Conservation (phyloP, 2,329 filamentous ascomycete species). For the Fusarium liriodendri region DNA sequence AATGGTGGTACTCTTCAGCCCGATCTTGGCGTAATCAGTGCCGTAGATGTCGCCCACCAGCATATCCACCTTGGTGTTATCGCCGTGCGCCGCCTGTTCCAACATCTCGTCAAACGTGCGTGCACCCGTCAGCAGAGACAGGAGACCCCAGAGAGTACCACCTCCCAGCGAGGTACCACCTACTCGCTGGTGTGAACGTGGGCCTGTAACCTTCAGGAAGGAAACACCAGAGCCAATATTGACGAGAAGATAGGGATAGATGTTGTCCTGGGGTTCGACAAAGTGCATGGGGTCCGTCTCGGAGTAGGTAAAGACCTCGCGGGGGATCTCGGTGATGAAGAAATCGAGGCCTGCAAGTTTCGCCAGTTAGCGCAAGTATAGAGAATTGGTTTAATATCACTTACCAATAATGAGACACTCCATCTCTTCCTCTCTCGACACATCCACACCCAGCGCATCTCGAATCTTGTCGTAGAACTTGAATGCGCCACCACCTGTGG, state of each 20-base stretch:
- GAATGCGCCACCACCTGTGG: constrained; percentile 94
- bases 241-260: constrained; percentile 96
- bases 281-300: constrained; percentile 93
- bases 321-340: constrained; percentile 97
- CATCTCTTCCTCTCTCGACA: constrained; percentile 97
- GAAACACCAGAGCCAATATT: constrained; percentile 98
- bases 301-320: constrained; percentile 97
- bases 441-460: constrained; percentile 85
- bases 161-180: constrained; percentile 95
- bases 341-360: constrained; percentile 82
- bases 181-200: constrained; percentile 86
- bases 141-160: constrained; percentile 95
- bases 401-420: constrained; percentile 94
- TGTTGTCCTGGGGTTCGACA: constrained; percentile 77
- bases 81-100: constrained; percentile 86
- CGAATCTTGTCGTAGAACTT: constrained; percentile 96
- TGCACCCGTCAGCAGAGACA: constrained; percentile 92
- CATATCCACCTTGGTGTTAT: constrained; percentile 95
- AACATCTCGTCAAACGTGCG: constrained; percentile 98
- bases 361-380: constrained; percentile 14
- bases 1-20: constrained; percentile 94
- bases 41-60: constrained; percentile 98
- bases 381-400: constrained; percentile 30
- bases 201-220: constrained; percentile 96
- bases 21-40: constrained; percentile 94